Evolutionary conservation across 2,329 filamentous ascomycete species (phyloP).

Genomic region (Diaporthe eres): DNA sequence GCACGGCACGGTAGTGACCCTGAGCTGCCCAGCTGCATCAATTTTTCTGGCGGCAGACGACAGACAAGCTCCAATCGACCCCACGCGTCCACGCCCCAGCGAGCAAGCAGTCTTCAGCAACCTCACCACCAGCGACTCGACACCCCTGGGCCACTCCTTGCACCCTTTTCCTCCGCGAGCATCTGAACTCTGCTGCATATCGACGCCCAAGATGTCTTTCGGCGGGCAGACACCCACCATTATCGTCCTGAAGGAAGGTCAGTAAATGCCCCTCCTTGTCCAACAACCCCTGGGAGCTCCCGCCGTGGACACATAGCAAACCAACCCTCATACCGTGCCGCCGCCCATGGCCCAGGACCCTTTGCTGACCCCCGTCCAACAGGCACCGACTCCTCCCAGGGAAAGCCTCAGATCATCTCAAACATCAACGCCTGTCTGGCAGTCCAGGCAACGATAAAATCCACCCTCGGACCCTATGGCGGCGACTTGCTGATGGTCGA

Average conservation of each 20-base stretch:
- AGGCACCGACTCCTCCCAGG: conserved; percentile 98
- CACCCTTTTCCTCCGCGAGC: conserved; percentile 1
- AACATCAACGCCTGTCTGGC: conserved; percentile 99
- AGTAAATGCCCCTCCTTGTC: conserved; percentile 55
- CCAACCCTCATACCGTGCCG: not conserved
- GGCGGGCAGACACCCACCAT: conserved; percentile 98
- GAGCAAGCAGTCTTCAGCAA: conserved; percentile 30
- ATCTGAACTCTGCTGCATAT: not conserved
- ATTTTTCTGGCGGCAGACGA: conserved; percentile 35
- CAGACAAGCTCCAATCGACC: conserved; percentile 37
- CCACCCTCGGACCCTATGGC: conserved; percentile 95
- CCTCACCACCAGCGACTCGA: conserved; percentile 26
- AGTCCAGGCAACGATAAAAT: conserved; percentile 95
- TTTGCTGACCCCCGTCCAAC: conserved; percentile 44
- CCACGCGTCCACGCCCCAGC: conserved; percentile 36
- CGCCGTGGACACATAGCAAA: conserved; percentile 14
- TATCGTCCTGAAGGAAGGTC: conserved; percentile 97
- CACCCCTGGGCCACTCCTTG: conserved; percentile 11
- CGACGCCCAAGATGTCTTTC: conserved; percentile 82
- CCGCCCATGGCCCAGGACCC: conserved; percentile 36
- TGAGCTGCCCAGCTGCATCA: conserved; percentile 35
- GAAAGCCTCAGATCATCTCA: conserved; percentile 94
- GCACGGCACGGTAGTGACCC: conserved; percentile 16
- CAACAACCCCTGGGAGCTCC: conserved; percentile 45
- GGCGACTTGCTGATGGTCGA: conserved; percentile 97